Evolutionary conservation across 1,284 basidiomycete species (phyloP).

Genomic region (Fomitopsis palustris): DNA sequence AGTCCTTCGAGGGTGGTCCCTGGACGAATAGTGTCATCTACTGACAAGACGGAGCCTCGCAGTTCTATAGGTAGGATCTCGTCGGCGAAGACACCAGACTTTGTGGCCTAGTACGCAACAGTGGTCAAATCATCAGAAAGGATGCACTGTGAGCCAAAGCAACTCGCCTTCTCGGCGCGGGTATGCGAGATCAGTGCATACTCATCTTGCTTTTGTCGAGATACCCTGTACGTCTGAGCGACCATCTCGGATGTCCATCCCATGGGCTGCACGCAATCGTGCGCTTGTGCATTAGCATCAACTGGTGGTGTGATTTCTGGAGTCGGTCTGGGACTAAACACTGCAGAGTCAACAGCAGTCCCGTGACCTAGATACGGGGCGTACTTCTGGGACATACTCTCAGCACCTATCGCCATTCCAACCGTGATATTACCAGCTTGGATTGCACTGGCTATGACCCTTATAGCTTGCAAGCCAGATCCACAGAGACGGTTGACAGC

Average conservation of each 20-base stretch:
- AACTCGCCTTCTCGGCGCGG: slow-evolving; percentile 60
- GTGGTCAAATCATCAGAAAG: neutral
- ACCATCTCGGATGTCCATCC: slow-evolving; percentile 92
- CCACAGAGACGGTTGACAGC: slow-evolving; percentile 85
- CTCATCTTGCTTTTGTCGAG: slow-evolving; percentile 77
- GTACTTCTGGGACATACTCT: slow-evolving; percentile 83
- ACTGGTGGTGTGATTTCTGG: slow-evolving; percentile 65
- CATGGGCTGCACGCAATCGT: slow-evolving; percentile 87
- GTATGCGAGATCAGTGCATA: slow-evolving; percentile 82
- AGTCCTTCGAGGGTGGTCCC: slow-evolving; percentile 74
- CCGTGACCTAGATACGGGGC: slow-evolving; percentile 18
- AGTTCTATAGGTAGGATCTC: slow-evolving; percentile 80
- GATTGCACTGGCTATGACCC: slow-evolving; percentile 77
- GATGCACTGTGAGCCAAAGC: neutral
- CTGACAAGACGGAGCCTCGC: slow-evolving; percentile 50
- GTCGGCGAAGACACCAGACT: slow-evolving; percentile 65
- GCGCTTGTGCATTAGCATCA: slow-evolving; percentile 48
- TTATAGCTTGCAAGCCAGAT: slow-evolving; percentile 84
- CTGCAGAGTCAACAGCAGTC: neutral
- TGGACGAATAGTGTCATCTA: slow-evolving; percentile 81
- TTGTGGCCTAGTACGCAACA: slow-evolving; percentile 48
- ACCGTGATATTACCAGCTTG: slow-evolving; percentile 65
- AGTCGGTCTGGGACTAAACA: slow-evolving; percentile 68
- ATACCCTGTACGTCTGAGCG: slow-evolving; percentile 69
- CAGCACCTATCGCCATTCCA: slow-evolving; percentile 78